These are phyloP conservation scores for Jatropha curcas DNA, from an alignment of 345 rosid species.

Conservation along the genomic window DNA sequence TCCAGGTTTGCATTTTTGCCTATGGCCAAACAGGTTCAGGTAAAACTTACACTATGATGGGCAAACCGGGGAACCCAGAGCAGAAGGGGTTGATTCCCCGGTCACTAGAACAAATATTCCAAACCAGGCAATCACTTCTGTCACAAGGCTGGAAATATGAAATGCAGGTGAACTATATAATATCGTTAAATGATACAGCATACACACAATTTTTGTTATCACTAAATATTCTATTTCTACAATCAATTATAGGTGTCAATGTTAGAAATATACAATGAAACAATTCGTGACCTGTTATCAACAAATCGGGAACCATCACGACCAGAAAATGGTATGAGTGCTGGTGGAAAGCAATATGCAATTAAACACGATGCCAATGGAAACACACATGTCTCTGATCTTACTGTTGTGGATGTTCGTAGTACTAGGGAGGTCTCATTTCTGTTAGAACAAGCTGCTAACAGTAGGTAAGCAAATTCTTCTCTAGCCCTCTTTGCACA, in stretches of 20 bases:
- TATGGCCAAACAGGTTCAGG: slow-evolving; percentile 99
- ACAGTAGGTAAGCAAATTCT: slow-evolving; percentile 58
- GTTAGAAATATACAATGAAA: slow-evolving; percentile 97
- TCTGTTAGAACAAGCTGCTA: slow-evolving; percentile 84
- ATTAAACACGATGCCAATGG: slow-evolving; percentile 35
- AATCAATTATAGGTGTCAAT: slow-evolving; percentile 70
- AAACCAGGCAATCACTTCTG: slow-evolving; percentile 80
- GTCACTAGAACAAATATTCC: slow-evolving; percentile 86
- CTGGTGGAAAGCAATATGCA: slow-evolving; percentile 34
- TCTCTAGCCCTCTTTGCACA: neutral
- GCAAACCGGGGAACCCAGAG: slow-evolving; percentile 67
- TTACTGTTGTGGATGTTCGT: slow-evolving; percentile 35
- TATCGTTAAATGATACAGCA: neutral
- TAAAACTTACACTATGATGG: slow-evolving; percentile 98
- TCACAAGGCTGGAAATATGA: slow-evolving; percentile 96
- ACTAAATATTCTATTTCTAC: slow-evolving; percentile 5
- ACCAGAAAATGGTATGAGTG: slow-evolving; percentile 67
- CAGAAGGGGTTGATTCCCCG: slow-evolving; percentile 89
- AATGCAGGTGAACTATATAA: slow-evolving; percentile 60
- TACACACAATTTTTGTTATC: neutral
- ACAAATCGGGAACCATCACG: slow-evolving; percentile 55
- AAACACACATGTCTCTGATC: slow-evolving; percentile 36
- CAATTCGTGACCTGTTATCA: slow-evolving; percentile 79
- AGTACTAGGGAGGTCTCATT: slow-evolving; percentile 32
- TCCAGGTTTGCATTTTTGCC: slow-evolving; percentile 93